These are phyloP conservation scores for Didymella pomorum DNA, from an alignment of 2,329 filamentous ascomycete genomes.

Conservation along the genomic window DNA sequence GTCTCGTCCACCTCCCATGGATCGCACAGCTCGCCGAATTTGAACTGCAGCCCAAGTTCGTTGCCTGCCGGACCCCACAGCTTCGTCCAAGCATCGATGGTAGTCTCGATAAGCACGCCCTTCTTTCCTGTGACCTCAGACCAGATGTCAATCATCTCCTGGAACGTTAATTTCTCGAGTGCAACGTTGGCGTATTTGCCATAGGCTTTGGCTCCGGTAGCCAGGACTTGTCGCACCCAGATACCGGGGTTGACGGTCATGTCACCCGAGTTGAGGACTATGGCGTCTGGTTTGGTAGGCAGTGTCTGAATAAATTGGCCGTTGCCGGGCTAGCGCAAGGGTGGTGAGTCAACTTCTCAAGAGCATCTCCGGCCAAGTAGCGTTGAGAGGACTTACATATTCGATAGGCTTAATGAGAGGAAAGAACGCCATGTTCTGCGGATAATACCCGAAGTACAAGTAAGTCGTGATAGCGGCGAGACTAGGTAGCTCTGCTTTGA, in stretches of 20 bases:
- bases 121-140: conserved; percentile 41
- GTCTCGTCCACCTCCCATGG: conserved; percentile 36
- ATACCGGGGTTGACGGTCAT: conserved; percentile 40
- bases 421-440: conserved; percentile 42
- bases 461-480: conserved; percentile 41
- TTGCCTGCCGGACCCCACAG: conserved; percentile 34
- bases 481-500: conserved; percentile 46
- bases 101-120: conserved; percentile 33
- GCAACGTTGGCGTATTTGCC: conserved; percentile 39
- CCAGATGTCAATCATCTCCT: conserved; percentile 38
- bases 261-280: conserved; percentile 38
- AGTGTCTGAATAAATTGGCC: conserved; percentile 28
- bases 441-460: conserved; percentile 42
- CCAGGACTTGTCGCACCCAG: conserved; percentile 40
- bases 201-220: conserved; percentile 27
- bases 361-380: background rate
- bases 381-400: conserved; percentile 23
- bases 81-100: conserved; percentile 11
- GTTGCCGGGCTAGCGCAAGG: background rate
- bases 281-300: conserved; percentile 36
- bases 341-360: background rate
- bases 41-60: conserved; percentile 38
- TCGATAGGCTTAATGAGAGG: conserved; percentile 36
- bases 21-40: conserved; percentile 38
- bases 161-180: conserved; percentile 37